Conservation (phyloP, 2,329 filamentous ascomycete species). For the Acarospora socialis region DNA sequence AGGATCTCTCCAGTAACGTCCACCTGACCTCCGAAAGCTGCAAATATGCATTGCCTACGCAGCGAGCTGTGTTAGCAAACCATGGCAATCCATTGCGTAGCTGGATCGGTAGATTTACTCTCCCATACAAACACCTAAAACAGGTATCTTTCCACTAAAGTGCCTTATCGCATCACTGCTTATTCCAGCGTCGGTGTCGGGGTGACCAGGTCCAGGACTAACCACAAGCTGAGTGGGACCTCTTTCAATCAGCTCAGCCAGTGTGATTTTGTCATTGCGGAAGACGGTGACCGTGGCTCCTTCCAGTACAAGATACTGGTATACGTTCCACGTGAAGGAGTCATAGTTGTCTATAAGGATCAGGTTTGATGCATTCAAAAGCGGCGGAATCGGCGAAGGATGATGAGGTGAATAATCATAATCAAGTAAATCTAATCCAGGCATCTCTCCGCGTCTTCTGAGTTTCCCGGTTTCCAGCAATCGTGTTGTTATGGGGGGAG, state of each 20-base stretch:
- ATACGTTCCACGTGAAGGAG: slow-evolving; percentile 98
- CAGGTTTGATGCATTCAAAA: slow-evolving; percentile 74
- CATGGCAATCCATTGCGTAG: slow-evolving; percentile 11
- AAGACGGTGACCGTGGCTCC: slow-evolving; percentile 80
- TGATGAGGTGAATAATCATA: slow-evolving; percentile 87
- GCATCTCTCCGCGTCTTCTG: no score
- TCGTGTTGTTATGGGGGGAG: slow-evolving; percentile 14
- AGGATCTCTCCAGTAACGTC: slow-evolving; percentile 89
- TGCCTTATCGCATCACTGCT: slow-evolving; percentile 82
- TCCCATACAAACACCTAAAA: slow-evolving; percentile 98
- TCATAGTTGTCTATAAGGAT: slow-evolving; percentile 98
- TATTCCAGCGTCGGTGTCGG: slow-evolving; percentile 77
- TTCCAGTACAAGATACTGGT: slow-evolving; percentile 95
- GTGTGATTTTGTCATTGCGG: slow-evolving; percentile 79
- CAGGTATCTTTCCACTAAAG: slow-evolving; percentile 86
- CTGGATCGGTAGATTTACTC: slow-evolving; percentile 43
- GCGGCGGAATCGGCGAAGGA: slow-evolving; percentile 55
- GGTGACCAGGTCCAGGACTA: slow-evolving; percentile 90
- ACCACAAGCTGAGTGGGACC: slow-evolving; percentile 89
- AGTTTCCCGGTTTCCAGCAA: neutral
- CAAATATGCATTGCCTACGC: slow-evolving; percentile 82
- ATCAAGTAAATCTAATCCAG: slow-evolving; percentile 45
- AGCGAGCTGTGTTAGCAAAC: no score
- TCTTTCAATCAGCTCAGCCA: slow-evolving; percentile 69
- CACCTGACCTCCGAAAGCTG: slow-evolving; percentile 82